phyloP scores from a whole-genome alignment of 2,329 filamentous ascomycete species.

The Periconia digitata region DNA sequence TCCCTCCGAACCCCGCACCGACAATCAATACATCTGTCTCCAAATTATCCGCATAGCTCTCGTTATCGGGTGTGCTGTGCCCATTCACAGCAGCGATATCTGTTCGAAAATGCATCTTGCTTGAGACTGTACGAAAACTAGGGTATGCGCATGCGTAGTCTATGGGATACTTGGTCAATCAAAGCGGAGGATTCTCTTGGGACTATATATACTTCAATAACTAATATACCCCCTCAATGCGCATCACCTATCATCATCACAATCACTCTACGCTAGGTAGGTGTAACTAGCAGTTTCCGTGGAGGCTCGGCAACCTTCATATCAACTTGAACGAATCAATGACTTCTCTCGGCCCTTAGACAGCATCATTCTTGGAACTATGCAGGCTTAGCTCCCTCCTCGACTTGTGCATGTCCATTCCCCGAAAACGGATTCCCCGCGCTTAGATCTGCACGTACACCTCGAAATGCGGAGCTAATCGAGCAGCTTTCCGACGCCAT shows the following conservation, averaged over 20 bases:
- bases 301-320: background rate
- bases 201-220: slow-evolving; percentile 3
- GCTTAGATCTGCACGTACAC: too few species aligned
- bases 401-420: too few species aligned
- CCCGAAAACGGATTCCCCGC: too few species aligned
- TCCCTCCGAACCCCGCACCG: slow-evolving; percentile 46
- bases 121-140: background rate
- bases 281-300: background rate
- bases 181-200: background rate
- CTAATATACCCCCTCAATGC: background rate
- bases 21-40: slow-evolving; percentile 44
- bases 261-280: background rate
- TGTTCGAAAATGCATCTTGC: slow-evolving; percentile 32
- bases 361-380: too few species aligned
- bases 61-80: slow-evolving; percentile 20
- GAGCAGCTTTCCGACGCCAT: too few species aligned
- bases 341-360: background rate
- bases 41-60: slow-evolving; percentile 39
- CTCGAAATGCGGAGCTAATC: too few species aligned
- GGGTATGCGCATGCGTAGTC: background rate
- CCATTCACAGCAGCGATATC: slow-evolving; percentile 33
- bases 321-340: background rate
- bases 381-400: too few species aligned
- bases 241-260: background rate
- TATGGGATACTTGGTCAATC: background rate